A percentile compares a stretch with the other conserved stretches of the same genome.
Evolutionary conservation across 306 rosid species (phyloP).

Genomic region (Senna tora): DNA sequence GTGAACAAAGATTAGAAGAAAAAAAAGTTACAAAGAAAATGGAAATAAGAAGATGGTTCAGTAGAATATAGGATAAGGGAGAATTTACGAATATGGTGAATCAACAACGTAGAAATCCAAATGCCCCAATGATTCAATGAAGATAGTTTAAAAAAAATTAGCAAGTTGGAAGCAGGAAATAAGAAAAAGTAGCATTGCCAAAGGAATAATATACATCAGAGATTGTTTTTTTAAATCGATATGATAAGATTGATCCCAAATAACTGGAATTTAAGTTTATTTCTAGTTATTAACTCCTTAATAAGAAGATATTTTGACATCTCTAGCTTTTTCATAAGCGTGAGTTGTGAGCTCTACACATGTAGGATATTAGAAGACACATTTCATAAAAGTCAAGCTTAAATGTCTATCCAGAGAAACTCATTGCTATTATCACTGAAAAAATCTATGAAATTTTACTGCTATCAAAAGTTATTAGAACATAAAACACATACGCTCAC

Average conservation of each 20-base stretch:
- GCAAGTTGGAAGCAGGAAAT: not conserved
- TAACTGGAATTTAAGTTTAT: slow-evolving; percentile 12
- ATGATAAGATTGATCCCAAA: not conserved
- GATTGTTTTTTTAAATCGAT: not conserved
- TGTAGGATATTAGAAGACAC: not conserved
- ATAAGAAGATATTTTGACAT: slow-evolving; percentile 4
- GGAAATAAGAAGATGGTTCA: not conserved
- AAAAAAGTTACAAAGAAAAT: not conserved
- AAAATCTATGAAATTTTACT: not conserved
- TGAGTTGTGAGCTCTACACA: slow-evolving; percentile 7
- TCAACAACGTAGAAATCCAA: not conserved
- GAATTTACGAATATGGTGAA: not conserved
- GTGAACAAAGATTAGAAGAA: not conserved
- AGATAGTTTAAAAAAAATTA: not conserved
- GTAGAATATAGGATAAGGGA: not conserved
- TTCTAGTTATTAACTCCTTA: not conserved
- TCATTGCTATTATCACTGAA: not conserved
- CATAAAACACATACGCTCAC: not conserved
- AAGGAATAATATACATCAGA: not conserved
- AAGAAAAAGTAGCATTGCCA: not conserved
- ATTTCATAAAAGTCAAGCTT: not conserved
- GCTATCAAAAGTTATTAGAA: slow-evolving; percentile 10
- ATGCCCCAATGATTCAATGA: slow-evolving; percentile 16
- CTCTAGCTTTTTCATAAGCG: not conserved
- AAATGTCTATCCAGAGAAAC: slow-evolving; percentile 18